phyloP scores from a whole-genome alignment of 371 early-diverging fungal species.

The Lichtheimia ramosa region DNA sequence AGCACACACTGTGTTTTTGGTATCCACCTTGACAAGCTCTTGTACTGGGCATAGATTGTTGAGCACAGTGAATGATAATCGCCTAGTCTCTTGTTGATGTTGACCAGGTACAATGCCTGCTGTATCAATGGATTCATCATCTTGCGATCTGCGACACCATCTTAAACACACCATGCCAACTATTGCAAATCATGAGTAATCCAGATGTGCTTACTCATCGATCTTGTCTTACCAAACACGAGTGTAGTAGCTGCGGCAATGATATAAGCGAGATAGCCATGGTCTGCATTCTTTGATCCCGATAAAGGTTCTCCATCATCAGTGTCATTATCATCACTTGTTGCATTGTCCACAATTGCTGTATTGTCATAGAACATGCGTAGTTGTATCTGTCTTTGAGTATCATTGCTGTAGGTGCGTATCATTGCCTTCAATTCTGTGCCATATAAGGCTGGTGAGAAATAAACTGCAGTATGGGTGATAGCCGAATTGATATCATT shows the following conservation, averaged over 20 bases:
- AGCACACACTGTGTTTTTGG: constrained; percentile 30
- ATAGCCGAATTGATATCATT: constrained; percentile 27
- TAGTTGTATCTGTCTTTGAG: constrained; percentile 6
- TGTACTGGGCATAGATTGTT: constrained; percentile 11
- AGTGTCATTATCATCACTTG: background rate
- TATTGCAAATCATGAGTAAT: too few relatives aligned
- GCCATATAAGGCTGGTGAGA: constrained; percentile 25
- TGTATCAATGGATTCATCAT: background rate
- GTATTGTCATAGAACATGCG: constrained; percentile 1
- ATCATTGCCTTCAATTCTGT: background rate
- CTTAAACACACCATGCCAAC: constrained; percentile 14
- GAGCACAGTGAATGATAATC: constrained; percentile 17
- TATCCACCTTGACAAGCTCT: constrained; percentile 5
- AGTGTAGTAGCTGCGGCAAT: constrained; percentile 38
- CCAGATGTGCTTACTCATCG: too few relatives aligned
- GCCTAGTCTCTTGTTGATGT: too few relatives aligned
- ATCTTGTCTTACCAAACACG: constrained; percentile 29
- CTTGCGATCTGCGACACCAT: constrained; percentile 32
- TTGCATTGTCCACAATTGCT: background rate
- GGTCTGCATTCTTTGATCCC: constrained; percentile 10
- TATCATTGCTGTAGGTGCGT: background rate
- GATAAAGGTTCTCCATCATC: background rate
- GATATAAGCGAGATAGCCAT: constrained; percentile 40
- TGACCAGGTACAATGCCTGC: too few relatives aligned
- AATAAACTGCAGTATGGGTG: constrained; percentile 16